These are phyloP conservation scores for Rhizopogon rudus DNA, from an alignment of 768 basidiomycete genomes.

Conservation along the genomic window DNA sequence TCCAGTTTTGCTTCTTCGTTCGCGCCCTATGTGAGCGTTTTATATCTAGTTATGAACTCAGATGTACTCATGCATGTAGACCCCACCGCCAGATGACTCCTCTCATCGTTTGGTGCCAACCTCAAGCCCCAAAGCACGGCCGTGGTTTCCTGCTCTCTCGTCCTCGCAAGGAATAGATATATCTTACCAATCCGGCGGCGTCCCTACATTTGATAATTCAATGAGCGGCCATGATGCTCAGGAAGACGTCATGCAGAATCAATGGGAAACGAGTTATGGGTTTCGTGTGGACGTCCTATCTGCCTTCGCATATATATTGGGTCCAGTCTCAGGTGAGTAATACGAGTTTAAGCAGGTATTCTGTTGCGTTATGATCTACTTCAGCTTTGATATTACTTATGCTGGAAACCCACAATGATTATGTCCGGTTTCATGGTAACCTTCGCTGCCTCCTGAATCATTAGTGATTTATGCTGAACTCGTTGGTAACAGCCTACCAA, in stretches of 20 bases:
- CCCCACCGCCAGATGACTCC: constrained; percentile 56
- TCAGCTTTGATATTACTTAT: constrained; percentile 60
- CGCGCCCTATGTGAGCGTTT: constrained; percentile 50
- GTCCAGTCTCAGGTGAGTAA: constrained; percentile 65
- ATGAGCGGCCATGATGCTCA: constrained; percentile 30
- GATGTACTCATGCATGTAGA: constrained; percentile 27
- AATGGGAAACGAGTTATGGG: constrained; percentile 68
- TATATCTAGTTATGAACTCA: background rate
- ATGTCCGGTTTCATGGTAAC: constrained; percentile 74
- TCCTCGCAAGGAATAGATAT: constrained; percentile 25
- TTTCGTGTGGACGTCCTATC: constrained; percentile 65
- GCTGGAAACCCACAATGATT: constrained; percentile 75
- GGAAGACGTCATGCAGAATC: constrained; percentile 42
- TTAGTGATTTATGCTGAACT: constrained; percentile 5
- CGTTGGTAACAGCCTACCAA: constrained; percentile 57
- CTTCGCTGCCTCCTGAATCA: constrained; percentile 1
- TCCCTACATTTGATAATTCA: constrained; percentile 51
- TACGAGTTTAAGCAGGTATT: background rate
- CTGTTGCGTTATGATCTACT: constrained; percentile 1
- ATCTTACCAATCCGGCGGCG: constrained; percentile 70
- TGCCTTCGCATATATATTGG: constrained; percentile 59
- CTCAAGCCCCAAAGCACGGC: constrained; percentile 27
- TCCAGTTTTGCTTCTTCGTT: constrained; percentile 49
- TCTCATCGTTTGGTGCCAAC: constrained; percentile 16
- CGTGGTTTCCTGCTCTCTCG: constrained; percentile 48